Evolutionary conservation across 1,284 basidiomycete genomes (phyloP).

Genomic region (Thecaphora frezii): DNA sequence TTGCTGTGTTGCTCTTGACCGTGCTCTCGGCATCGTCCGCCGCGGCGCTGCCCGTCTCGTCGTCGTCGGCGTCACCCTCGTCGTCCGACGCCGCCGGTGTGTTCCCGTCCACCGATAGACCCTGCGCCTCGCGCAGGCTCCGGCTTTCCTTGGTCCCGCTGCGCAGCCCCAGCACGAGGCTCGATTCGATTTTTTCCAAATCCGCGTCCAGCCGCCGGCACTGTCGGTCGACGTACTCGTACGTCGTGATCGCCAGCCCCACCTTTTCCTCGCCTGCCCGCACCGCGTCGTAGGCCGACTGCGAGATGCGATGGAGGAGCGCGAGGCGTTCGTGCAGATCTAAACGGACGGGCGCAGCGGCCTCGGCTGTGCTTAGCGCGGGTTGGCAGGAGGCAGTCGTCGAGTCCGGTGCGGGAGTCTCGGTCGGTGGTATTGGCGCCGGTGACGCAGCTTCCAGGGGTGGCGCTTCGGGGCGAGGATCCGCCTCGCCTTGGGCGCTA

Average conservation of each 20-base stretch:
- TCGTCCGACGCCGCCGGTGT: slow-evolving; percentile 4
- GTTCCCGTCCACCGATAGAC: slow-evolving; percentile 13
- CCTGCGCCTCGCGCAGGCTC: slow-evolving; percentile 32
- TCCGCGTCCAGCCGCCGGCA: slow-evolving; percentile 63
- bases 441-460: no score
- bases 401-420: no score
- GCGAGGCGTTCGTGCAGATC: no score
- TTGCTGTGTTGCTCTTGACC: slow-evolving; percentile 10
- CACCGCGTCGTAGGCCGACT: slow-evolving; percentile 28
- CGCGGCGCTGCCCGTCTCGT: background rate
- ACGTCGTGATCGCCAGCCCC: slow-evolving; percentile 62
- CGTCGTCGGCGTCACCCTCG: background rate
- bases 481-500: no score
- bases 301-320: slow-evolving; percentile 18
- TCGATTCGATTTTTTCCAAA: slow-evolving; percentile 45
- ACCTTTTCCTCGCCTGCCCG: slow-evolving; percentile 63
- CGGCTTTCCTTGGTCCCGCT: slow-evolving; percentile 40
- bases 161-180: slow-evolving; percentile 44
- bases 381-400: no score
- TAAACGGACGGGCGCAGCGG: no score
- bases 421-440: no score
- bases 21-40: background rate
- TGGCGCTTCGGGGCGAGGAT: no score
- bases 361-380: no score
- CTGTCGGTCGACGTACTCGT: slow-evolving; percentile 63